A percentile compares a stretch with the other conserved stretches of the same genome.
Evolutionary conservation across 2,329 filamentous ascomycete species (phyloP).

Genomic region (Microcyclospora pomicola): DNA sequence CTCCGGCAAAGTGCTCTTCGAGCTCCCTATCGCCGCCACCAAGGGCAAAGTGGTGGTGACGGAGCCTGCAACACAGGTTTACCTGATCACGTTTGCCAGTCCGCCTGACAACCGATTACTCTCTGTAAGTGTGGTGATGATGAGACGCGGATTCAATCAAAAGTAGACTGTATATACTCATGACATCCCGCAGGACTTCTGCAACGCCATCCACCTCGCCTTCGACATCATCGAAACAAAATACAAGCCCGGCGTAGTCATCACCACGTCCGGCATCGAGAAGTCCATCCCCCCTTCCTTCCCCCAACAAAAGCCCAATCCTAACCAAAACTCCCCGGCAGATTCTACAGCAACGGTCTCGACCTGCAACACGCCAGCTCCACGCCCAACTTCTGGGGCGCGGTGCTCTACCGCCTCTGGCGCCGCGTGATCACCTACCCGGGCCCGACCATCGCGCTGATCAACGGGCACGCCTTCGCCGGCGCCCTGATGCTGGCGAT

Average conservation of each 20-base stretch:
- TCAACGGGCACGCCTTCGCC: slow-evolving; percentile 72
- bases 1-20: slow-evolving; percentile 12
- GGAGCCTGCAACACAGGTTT: slow-evolving; percentile 46
- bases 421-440: slow-evolving; percentile 54
- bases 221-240: slow-evolving; percentile 62
- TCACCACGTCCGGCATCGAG: slow-evolving; percentile 59
- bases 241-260: slow-evolving; percentile 55
- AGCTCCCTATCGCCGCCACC: slow-evolving; percentile 15
- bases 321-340: neutral
- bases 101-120: slow-evolving; percentile 66
- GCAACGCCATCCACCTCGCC: slow-evolving; percentile 51
- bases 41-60: slow-evolving; percentile 45
- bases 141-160: neutral
- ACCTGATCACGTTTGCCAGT: slow-evolving; percentile 58
- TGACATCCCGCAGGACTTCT: slow-evolving; percentile 36
- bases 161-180: neutral
- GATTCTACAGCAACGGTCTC: slow-evolving; percentile 71
- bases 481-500: slow-evolving; percentile 70
- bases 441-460: slow-evolving; percentile 67
- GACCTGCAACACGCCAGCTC: slow-evolving; percentile 54
- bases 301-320: neutral
- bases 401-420: slow-evolving; percentile 51
- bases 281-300: slow-evolving; percentile 54
- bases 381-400: slow-evolving; percentile 45
- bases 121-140: slow-evolving; percentile 24